These are phyloP conservation scores for Adansonia gregorii DNA, from an alignment of 441 rosid genomes.

Conservation along the genomic window DNA sequence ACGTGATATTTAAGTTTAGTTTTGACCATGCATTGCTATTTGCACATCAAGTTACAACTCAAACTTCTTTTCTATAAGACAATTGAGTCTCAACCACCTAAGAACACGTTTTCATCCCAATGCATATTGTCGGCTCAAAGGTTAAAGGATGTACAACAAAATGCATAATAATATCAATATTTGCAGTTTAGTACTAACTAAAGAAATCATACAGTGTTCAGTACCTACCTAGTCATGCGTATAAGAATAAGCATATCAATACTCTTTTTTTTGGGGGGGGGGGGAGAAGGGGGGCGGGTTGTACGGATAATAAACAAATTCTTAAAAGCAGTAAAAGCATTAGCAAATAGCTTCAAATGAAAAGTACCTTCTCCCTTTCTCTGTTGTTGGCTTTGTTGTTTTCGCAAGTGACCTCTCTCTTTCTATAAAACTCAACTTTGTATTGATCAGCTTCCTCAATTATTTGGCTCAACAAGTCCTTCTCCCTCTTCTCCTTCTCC, in stretches of 20 bases:
- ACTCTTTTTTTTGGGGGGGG: not conserved
- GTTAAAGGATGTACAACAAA: not conserved
- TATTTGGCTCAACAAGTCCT: slow-evolving; percentile 56
- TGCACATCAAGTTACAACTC: not conserved
- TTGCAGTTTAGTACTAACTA: not conserved
- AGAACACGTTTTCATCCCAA: not conserved
- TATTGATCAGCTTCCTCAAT: slow-evolving; percentile 65
- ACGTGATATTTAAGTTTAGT: not conserved
- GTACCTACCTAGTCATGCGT: not conserved
- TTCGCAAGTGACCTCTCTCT: slow-evolving; percentile 58
- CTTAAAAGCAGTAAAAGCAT: not conserved
- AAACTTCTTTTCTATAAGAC: not conserved
- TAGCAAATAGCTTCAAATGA: not conserved
- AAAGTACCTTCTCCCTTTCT: slow-evolving; percentile 71
- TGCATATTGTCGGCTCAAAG: not conserved
- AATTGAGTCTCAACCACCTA: not conserved
- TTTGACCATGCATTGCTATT: not conserved
- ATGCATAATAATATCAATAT: not conserved
- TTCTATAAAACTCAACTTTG: slow-evolving; percentile 64
- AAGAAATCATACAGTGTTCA: not conserved
- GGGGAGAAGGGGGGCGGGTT: not conserved
- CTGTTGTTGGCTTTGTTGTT: slow-evolving; percentile 65
- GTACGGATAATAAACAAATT: not conserved
- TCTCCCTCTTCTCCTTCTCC: slow-evolving; percentile 82
- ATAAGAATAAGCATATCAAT: not conserved